These are phyloP conservation scores for Apiospora marii DNA, from an alignment of 2,329 filamentous ascomycete genomes.

Conservation along the genomic window DNA sequence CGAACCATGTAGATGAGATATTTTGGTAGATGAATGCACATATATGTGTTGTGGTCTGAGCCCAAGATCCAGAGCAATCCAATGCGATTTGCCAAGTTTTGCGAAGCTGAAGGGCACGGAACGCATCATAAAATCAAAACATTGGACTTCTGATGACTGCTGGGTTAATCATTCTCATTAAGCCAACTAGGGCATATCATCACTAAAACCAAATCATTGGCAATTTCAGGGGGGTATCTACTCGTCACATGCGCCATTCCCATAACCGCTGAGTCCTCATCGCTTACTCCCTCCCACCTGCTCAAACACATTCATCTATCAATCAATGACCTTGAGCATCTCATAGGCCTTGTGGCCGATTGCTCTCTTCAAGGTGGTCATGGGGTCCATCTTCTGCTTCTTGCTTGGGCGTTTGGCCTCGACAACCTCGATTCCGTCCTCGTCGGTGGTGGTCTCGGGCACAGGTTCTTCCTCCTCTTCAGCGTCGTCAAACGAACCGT, in stretches of 20 bases:
- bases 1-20: not conserved
- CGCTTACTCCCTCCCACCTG: not conserved
- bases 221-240: constrained; percentile 17
- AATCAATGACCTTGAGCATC: constrained; percentile 65
- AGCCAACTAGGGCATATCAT: not conserved
- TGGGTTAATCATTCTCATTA: not conserved
- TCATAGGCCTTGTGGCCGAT: constrained; percentile 61
- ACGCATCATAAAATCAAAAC: not conserved
- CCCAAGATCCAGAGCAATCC: not conserved
- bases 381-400: constrained; percentile 53
- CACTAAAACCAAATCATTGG: not conserved
- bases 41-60: not conserved
- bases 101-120: not conserved
- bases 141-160: not conserved
- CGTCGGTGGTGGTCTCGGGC: constrained; percentile 33
- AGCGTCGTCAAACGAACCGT: constrained; percentile 53
- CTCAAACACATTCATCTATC: not conserved
- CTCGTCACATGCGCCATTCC: not conserved
- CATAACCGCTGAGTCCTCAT: not conserved
- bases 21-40: not conserved
- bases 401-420: constrained; percentile 31
- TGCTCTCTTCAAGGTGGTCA: constrained; percentile 55
- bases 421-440: not conserved
- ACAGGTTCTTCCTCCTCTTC: constrained; percentile 40
- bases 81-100: not conserved